Base-by-base conservation (phyloP, 139 green algal genomes). In the Coelastrella sp. region DNA sequence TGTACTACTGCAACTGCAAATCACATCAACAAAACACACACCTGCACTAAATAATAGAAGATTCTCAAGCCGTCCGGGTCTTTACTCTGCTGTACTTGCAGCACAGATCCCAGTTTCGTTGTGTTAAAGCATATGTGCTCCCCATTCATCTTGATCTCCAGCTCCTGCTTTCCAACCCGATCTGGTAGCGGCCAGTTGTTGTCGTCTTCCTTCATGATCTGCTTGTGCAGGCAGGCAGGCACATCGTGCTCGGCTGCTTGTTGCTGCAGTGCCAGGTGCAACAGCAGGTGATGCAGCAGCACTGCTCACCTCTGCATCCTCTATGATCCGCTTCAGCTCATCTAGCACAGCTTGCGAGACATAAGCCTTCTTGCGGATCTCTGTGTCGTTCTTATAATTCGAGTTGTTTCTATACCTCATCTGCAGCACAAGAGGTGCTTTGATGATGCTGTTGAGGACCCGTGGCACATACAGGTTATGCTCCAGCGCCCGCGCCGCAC, bases 11-110 rank as follows among this genome's bases (percentile, higher is more conserved):
- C 32, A 47, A 47, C 32, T 47, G 32, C 32, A 47, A 71, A 71
- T 71, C 11, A 71, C 8, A 19, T 71, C 11, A 10, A 71, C 8
- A 13, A 10, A 19, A 19, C 61, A 5, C 92, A 14, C 66, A 96
- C 96, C 96, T 99, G 97, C 47, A 99, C 97, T 13, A 99, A 91
- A 93, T 99, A 99, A 94, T 99, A 99, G 92, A 99, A 99, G 5
- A 98, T 94, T 5, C 97, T 89, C 23, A 99, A 93, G 8, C 98
- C 98, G 77, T 99, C 98, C 20, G 98, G 98, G 92, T 99, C 98
- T 85, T 99, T 98, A 94, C 96, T 98, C 80, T 96, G 95, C 90
- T 98, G 96, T 64, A 99, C 98, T 88, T 99, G 97, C 59, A 99
- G 90, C 60, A 99, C 93, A 17, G 95, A 98, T 5, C 98, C 98